phyloP scores from a whole-genome alignment of 768 basidiomycete species.

The Mycena olivaceomarginata region DNA sequence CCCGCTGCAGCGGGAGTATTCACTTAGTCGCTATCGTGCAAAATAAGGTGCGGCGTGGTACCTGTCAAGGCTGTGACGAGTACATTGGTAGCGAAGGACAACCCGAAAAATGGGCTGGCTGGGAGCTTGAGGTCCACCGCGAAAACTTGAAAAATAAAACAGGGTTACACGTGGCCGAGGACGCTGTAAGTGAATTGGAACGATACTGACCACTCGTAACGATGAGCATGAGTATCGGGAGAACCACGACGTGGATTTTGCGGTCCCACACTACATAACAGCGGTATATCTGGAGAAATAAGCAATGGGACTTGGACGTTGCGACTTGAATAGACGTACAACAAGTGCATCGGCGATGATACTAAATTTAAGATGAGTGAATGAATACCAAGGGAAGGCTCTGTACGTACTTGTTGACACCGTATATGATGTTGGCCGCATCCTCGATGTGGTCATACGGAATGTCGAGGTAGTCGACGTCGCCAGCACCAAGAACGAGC shows the following conservation, averaged over 20 bases:
- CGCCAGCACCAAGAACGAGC: constrained; percentile 51
- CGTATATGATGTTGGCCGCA: constrained; percentile 53
- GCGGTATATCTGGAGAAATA: constrained; percentile 53
- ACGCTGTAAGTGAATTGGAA: not conserved
- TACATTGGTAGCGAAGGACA: constrained; percentile 53
- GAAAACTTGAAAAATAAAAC: constrained; percentile 18
- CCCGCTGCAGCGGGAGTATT: constrained; percentile 44
- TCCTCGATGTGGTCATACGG: constrained; percentile 50
- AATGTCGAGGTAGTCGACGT: constrained; percentile 47
- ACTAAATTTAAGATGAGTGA: constrained; percentile 37
- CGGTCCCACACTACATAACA: constrained; percentile 56
- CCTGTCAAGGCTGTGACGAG: constrained; percentile 55
- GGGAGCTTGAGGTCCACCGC: constrained; percentile 52
- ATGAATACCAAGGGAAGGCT: not conserved
- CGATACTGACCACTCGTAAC: constrained; percentile 49
- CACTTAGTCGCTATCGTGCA: not conserved
- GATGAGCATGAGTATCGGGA: constrained; percentile 50
- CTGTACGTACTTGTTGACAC: constrained; percentile 56
- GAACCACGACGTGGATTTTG: constrained; percentile 51
- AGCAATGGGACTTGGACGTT: not conserved
- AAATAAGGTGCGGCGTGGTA: not conserved
- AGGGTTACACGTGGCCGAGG: not conserved
- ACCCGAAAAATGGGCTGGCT: constrained; percentile 52
- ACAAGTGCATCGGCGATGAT: constrained; percentile 54
- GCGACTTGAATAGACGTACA: constrained; percentile 40